A percentile compares a stretch with the other conserved stretches of the same genome.
Conservation (phyloP, 148 eudicot genomes). For the Drosera capensis region DNA sequence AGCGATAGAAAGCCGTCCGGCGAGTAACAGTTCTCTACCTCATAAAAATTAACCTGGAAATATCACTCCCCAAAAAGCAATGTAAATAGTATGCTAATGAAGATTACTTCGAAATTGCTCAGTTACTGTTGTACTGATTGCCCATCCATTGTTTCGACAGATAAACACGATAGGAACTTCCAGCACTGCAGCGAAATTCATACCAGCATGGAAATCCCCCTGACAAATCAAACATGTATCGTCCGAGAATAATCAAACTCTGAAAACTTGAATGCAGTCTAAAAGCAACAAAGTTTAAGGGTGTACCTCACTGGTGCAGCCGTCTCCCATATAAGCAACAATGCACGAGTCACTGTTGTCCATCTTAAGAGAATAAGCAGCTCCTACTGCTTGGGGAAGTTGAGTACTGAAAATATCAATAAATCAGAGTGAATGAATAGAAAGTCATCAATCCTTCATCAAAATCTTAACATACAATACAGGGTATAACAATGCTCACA, state of each 20-base stretch:
- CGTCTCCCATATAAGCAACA: slow-evolving; percentile 84
- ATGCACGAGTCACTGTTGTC: slow-evolving; percentile 58
- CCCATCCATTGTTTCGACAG: slow-evolving; percentile 98
- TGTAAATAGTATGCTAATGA: not conserved
- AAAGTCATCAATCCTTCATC: too few species aligned
- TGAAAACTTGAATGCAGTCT: not conserved
- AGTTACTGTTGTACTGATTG: slow-evolving; percentile 74
- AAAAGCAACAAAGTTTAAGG: not conserved
- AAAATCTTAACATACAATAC: too few species aligned
- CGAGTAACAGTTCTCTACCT: not conserved
- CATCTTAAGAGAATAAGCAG: slow-evolving; percentile 81
- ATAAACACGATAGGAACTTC: slow-evolving; percentile 75
- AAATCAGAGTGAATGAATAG: too few species aligned
- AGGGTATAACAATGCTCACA: too few species aligned
- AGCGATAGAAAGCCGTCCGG: not conserved
- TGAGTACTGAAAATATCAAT: too few species aligned
- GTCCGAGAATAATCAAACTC: not conserved
- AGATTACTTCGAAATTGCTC: slow-evolving; percentile 81
- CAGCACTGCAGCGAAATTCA: slow-evolving; percentile 90
- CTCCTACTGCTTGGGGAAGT: slow-evolving; percentile 89
- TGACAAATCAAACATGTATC: slow-evolving; percentile 5
- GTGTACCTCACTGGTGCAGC: slow-evolving; percentile 70
- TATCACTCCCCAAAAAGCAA: not conserved
- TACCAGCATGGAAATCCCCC: slow-evolving; percentile 94
- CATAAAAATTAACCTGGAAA: not conserved